Evolutionary conservation across 2,329 filamentous ascomycete species (phyloP), one percentile per base, ranked within the genome.

Genomic region (Fusarium sp.): DNA sequence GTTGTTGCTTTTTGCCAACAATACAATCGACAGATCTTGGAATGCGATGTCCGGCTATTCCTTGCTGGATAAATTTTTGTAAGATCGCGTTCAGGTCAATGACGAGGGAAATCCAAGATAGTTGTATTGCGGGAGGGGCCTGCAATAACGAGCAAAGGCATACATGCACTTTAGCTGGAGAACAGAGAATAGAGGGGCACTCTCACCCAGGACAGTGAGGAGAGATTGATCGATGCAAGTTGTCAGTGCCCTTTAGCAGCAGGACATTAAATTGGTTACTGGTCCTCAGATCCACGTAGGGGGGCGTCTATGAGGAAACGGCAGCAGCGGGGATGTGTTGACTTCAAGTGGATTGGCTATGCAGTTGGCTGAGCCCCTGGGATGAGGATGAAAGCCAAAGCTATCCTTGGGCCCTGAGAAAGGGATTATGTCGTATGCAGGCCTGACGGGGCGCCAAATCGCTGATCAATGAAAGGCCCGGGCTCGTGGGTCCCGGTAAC

Each of bases 401-500:
- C 63, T 23, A 69, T 66, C 61, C 72, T 66, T 65, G 66, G 61
- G 62, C 72, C 60, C 59, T 75, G 64, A 71, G 61, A 59, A 66
- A 63, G 63, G 60, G 57, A 61, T 55, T 56, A 61, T 74, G 69
- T 72, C 59, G 61, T 64, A 70, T 73, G 61, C 68, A 74, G 65
- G 55, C 59, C 63, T 69, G 63, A 72, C 63, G 65, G 71, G 70
- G 73, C 59, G 70, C 74, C 59, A 71, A 73, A 67, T 68, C 53
- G 62, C 65, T 72, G 73, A 75, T 75, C 71, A 73, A 73, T 65
- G 51, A 57, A 63, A 66, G 63, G 68, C 42, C 59, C 57, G 59
- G 67, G 34, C 48, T 72, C 73, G 63, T 75, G 73, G 71, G 71
- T 75, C 73, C 60, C 63, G 57, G 63, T 66, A 73, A 49, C 55